Percentiles rank a stretch among this genome's conserved stretches.
Conservation (phyloP, 345 rosid species). For the Geranium brycei region DNA sequence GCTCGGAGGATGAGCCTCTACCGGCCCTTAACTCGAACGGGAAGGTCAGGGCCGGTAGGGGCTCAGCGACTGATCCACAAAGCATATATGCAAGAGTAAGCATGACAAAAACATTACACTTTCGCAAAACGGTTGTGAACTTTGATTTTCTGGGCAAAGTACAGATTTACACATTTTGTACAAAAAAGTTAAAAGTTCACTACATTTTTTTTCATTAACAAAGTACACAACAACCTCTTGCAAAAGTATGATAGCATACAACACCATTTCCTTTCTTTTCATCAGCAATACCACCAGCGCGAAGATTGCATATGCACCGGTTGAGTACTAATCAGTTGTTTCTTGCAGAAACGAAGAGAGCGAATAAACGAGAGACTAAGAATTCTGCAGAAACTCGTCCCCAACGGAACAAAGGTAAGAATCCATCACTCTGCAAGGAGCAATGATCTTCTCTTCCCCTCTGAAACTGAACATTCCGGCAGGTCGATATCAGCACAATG, state of each 20-base stretch:
- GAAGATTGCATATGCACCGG: no score
- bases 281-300: no score
- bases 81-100: slow-evolving; percentile 77
- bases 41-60: slow-evolving; percentile 62
- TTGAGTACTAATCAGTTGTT: neutral
- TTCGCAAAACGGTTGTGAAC: no score
- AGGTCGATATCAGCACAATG: slow-evolving; percentile 88
- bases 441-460: neutral
- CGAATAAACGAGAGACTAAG: slow-evolving; percentile 67
- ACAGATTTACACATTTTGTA: no score
- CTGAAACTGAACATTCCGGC: neutral
- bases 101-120: no score
- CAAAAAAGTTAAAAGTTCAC: no score
- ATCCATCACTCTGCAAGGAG: no score
- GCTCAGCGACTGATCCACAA: slow-evolving; percentile 78
- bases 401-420: slow-evolving; percentile 77
- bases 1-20: slow-evolving; percentile 42
- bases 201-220: no score
- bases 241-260: no score
- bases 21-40: slow-evolving; percentile 36
- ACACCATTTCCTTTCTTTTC: no score
- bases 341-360: slow-evolving; percentile 79
- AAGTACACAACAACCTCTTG: no score
- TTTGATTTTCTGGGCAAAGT: no score
- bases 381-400: slow-evolving; percentile 63